Conservation (phyloP, 2,329 filamentous ascomycete genomes). For the Fonsecaea multimorphosa region DNA sequence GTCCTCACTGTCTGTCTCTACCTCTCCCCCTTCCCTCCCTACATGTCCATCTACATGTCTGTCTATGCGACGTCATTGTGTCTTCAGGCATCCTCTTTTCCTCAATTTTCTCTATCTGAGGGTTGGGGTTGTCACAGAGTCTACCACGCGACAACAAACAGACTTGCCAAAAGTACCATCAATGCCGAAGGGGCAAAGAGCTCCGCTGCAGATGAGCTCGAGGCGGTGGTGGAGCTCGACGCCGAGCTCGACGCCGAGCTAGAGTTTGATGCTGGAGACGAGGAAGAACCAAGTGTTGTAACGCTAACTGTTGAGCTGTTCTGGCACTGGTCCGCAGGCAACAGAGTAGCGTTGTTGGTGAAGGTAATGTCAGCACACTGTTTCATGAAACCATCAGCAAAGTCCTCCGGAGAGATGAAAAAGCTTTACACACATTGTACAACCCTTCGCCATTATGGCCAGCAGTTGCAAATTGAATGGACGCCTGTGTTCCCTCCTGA, state of each 20-base stretch:
- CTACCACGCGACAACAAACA: conserved; percentile 1
- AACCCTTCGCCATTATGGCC: not conserved
- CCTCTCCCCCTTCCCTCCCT: too few species aligned
- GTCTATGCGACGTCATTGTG: not conserved
- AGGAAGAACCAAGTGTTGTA: not conserved
- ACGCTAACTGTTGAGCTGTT: not conserved
- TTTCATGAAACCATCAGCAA: not conserved
- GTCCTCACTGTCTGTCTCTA: too few species aligned
- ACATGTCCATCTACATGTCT: too few species aligned
- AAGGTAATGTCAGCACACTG: conserved; percentile 3
- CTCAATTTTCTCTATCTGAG: not conserved
- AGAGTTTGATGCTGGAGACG: not conserved
- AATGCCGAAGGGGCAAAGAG: not conserved
- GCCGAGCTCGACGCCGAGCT: not conserved
- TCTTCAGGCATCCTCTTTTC: not conserved
- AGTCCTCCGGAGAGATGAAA: not conserved
- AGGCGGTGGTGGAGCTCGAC: not conserved
- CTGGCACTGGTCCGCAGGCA: not conserved
- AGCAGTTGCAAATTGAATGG: not conserved
- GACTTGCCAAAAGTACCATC: not conserved
- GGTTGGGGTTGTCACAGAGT: not conserved
- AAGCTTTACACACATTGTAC: not conserved
- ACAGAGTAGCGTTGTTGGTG: not conserved
- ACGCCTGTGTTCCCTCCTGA: not conserved
- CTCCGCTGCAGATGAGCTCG: not conserved